Percentiles rank a stretch among this genome's conserved stretches.
Conservation (phyloP, 2,329 filamentous ascomycete genomes). For the Xylaria sp. region DNA sequence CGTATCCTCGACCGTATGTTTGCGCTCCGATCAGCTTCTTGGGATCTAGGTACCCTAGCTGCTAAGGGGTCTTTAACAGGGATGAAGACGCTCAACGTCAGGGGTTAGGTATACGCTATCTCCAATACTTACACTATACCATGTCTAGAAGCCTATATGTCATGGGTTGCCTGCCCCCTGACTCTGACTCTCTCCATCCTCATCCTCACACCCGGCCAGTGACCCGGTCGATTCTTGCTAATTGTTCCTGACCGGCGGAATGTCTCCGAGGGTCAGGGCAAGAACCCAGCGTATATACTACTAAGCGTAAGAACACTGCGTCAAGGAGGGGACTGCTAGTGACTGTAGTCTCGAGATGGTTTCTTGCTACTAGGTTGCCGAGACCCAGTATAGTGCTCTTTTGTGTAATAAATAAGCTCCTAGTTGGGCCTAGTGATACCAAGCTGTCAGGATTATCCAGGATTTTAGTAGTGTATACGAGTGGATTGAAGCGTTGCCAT, state of each 20-base stretch:
- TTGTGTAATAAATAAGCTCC: constrained; percentile 18
- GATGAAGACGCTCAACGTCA: constrained; percentile 25
- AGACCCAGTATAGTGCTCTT: constrained; percentile 20
- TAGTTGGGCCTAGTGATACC: constrained; percentile 18
- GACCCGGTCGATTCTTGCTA: constrained; percentile 1
- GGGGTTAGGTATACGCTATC: constrained; percentile 22
- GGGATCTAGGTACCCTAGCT: constrained; percentile 26
- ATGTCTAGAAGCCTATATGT: constrained; percentile 9
- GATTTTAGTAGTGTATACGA: constrained; percentile 25
- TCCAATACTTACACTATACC: constrained; percentile 15
- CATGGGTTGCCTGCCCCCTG: constrained; percentile 21
- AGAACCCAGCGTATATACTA: background rate
- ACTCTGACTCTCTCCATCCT: constrained; percentile 21
- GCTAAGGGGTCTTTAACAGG: constrained; percentile 29
- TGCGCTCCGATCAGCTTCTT: constrained; percentile 19
- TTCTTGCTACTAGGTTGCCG: constrained; percentile 26
- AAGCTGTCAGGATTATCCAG: constrained; percentile 31
- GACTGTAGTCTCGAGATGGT: constrained; percentile 28
- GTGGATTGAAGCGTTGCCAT: constrained; percentile 34
- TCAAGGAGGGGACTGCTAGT: constrained; percentile 20
- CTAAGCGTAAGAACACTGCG: background rate
- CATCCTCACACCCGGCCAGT: constrained; percentile 5
- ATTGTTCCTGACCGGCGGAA: constrained; percentile 23
- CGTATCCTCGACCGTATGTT: constrained; percentile 17
- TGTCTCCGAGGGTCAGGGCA: constrained; percentile 7